Conservation (phyloP, 768 basidiomycete genomes). For the Trametes villosa region DNA sequence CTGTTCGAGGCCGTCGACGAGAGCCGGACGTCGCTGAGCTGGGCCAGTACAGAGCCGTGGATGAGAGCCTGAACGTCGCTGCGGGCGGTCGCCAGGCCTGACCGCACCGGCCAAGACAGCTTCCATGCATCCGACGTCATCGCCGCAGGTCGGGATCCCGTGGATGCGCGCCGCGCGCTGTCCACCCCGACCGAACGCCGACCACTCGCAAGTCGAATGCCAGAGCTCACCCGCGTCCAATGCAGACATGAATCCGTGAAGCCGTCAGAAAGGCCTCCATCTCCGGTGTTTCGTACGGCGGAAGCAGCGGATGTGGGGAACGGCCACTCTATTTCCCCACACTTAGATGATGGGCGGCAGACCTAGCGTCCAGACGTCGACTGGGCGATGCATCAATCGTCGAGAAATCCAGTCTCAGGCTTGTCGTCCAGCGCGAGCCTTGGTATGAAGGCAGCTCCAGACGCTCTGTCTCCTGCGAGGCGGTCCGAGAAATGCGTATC, state of each 20-base stretch:
- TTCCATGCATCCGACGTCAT: neutral
- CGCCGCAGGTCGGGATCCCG: neutral
- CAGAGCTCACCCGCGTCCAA: too few relatives aligned
- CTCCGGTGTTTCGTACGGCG: neutral
- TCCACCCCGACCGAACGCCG: neutral
- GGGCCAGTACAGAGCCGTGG: too few relatives aligned
- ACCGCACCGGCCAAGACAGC: conserved; percentile 5
- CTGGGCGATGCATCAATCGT: neutral
- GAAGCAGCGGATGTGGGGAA: neutral
- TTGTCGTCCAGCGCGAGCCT: neutral
- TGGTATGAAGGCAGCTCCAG: neutral
- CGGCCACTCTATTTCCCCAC: conserved; percentile 6
- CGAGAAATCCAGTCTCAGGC: neutral
- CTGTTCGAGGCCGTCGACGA: too few relatives aligned
- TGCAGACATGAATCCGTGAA: neutral
- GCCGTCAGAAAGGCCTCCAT: too few relatives aligned
- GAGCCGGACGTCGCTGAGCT: too few relatives aligned
- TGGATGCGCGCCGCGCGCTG: neutral
- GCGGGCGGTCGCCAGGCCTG: too few relatives aligned
- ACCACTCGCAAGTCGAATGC: too few relatives aligned
- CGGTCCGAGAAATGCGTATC: neutral
- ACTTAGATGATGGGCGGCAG: neutral
- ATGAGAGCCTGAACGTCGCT: too few relatives aligned
- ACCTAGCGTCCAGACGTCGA: too few relatives aligned
- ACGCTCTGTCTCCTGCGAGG: neutral